A percentile compares a stretch with the other conserved stretches of the same genome.
Evolutionary conservation across 805 yeast species (phyloP).

Genomic region (Metschnikowia noctiluminum): DNA sequence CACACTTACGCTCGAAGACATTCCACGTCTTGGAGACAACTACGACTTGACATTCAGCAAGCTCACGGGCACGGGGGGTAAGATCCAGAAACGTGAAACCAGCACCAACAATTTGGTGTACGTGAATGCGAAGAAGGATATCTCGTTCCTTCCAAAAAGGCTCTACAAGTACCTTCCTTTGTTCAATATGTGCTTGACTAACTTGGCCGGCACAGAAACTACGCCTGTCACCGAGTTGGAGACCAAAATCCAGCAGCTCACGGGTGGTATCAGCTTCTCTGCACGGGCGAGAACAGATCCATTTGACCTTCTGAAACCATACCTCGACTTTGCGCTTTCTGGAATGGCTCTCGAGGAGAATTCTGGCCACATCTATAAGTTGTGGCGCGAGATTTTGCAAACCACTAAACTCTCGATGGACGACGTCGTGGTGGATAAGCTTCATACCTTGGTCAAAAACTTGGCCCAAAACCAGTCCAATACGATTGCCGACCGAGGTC

Average conservation of each 20-base stretch:
- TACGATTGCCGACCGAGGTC: slow-evolving; percentile 83
- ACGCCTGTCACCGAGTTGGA: slow-evolving; percentile 79
- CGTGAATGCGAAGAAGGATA: slow-evolving; percentile 60
- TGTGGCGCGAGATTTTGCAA: slow-evolving; percentile 66
- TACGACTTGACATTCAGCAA: slow-evolving; percentile 27
- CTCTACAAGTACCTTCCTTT: slow-evolving; percentile 70
- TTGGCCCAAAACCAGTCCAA: slow-evolving; percentile 75
- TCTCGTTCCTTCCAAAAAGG: slow-evolving; percentile 57
- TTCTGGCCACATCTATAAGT: slow-evolving; percentile 52
- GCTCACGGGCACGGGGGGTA: slow-evolving; percentile 28
- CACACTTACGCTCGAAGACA: slow-evolving; percentile 69
- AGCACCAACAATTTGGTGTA: slow-evolving; percentile 83
- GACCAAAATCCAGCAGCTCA: slow-evolving; percentile 72
- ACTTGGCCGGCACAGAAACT: slow-evolving; percentile 71
- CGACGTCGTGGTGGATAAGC: slow-evolving; percentile 51
- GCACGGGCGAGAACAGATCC: slow-evolving; percentile 57
- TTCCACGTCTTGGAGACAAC: slow-evolving; percentile 52
- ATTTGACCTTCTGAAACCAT: slow-evolving; percentile 42
- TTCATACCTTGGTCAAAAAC: slow-evolving; percentile 68
- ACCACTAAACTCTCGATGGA: slow-evolving; percentile 63
- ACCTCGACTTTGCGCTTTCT: slow-evolving; percentile 51
- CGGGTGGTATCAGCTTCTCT: slow-evolving; percentile 81
- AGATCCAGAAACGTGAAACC: slow-evolving; percentile 48
- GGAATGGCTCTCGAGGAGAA: slow-evolving; percentile 74
- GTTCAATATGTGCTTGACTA: slow-evolving; percentile 76